These are phyloP conservation scores for Aureobasidium subglaciale DNA, from an alignment of 2,329 filamentous ascomycete genomes.

Conservation along the genomic window DNA sequence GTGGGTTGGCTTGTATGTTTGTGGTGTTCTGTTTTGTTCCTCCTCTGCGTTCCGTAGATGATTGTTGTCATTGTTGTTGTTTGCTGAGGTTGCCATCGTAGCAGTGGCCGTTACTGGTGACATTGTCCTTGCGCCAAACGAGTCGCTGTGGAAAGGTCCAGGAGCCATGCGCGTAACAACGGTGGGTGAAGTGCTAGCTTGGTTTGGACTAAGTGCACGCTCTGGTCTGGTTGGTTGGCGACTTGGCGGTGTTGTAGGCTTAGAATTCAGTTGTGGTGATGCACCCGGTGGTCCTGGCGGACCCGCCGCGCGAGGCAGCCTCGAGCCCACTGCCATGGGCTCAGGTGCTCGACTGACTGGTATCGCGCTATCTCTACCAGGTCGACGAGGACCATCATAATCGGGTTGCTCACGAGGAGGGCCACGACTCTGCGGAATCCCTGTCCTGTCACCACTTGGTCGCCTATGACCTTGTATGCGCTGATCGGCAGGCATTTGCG, in stretches of 20 bases:
- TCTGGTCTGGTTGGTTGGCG: constrained; percentile 16
- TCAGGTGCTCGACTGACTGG: constrained; percentile 27
- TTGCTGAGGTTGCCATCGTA: background rate
- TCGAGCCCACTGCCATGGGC: constrained; percentile 43
- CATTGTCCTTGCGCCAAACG: background rate
- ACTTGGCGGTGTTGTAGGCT: constrained; percentile 3
- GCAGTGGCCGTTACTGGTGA: background rate
- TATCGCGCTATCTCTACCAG: constrained; percentile 21
- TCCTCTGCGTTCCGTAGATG: background rate
- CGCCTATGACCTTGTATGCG: constrained; percentile 25
- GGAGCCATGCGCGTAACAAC: constrained; percentile 7
- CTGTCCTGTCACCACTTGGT: constrained; percentile 27
- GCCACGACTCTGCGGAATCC: constrained; percentile 18
- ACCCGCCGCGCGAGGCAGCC: constrained; percentile 50
- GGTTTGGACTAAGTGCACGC: constrained; percentile 13
- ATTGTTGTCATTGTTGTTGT: background rate
- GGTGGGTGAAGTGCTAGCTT: background rate
- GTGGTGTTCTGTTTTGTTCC: constrained; percentile 3
- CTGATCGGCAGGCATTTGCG: constrained; percentile 28
- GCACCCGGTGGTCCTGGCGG: constrained; percentile 53
- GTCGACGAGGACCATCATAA: constrained; percentile 18
- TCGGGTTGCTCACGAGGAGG: constrained; percentile 24
- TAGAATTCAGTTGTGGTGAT: constrained; percentile 50
- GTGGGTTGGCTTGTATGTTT: constrained; percentile 14
- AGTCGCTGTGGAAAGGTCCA: background rate